Conservation (phyloP, 2,329 filamentous ascomycete species). For the Rhynchosporium graminicola region DNA sequence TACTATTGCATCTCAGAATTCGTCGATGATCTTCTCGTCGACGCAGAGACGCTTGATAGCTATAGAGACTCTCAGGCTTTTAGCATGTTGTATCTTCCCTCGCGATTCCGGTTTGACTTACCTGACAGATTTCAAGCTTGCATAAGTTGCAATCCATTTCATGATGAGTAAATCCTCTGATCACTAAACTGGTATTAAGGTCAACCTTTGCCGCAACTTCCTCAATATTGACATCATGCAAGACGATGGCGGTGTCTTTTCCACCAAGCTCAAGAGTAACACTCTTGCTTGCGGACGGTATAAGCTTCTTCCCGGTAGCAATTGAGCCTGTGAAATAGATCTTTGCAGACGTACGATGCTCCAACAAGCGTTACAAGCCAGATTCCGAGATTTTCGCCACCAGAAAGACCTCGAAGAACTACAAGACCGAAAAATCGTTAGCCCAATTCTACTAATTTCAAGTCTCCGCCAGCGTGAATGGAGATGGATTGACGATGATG, state of each 20-base stretch:
- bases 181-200: constrained; percentile 5
- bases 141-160: constrained; percentile 45
- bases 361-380: constrained; percentile 44
- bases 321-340: constrained; percentile 73
- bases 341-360: constrained; percentile 55
- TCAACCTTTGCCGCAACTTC: constrained; percentile 37
- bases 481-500: constrained; percentile 61
- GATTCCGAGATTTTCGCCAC: constrained; percentile 55
- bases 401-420: constrained; percentile 57
- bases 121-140: constrained; percentile 52
- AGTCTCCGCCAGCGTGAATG: constrained; percentile 54
- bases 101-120: not conserved
- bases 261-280: constrained; percentile 65
- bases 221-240: constrained; percentile 57
- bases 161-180: constrained; percentile 22
- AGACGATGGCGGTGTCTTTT: constrained; percentile 63
- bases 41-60: constrained; percentile 33
- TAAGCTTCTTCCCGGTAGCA: constrained; percentile 66
- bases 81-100: constrained; percentile 53
- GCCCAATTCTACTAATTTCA: constrained; percentile 55
- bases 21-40: constrained; percentile 30
- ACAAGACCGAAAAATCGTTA: constrained; percentile 53
- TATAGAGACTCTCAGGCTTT: constrained; percentile 31
- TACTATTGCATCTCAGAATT: constrained; percentile 30
- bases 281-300: constrained; percentile 59